phyloP scores from a whole-genome alignment of 495 filamentous ascomycete genomes.

The Xylaria grammica region DNA sequence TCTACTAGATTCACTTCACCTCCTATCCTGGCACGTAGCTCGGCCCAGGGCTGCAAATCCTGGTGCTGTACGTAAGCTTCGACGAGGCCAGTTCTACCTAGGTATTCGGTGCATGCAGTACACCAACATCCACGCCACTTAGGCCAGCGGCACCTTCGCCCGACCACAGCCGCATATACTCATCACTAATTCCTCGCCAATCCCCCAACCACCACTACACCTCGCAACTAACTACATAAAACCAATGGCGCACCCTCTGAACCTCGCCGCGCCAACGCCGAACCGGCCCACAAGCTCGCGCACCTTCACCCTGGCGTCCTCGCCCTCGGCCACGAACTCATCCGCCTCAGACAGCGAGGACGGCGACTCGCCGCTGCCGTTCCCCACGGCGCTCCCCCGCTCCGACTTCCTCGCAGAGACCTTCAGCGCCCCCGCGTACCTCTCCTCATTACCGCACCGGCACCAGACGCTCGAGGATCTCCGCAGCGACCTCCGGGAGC shows the following conservation, averaged over 20 bases:
- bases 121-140: not conserved
- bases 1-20: too few relatives aligned
- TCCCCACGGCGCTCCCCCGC: conserved; percentile 80
- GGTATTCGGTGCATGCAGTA: not conserved
- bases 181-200: not conserved
- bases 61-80: too few relatives aligned
- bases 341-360: conserved; percentile 40
- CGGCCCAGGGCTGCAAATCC: too few relatives aligned
- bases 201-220: not conserved
- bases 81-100: too few relatives aligned
- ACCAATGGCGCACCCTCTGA: conserved; percentile 35
- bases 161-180: not conserved
- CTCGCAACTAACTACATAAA: too few relatives aligned
- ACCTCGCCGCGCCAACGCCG: conserved; percentile 38
- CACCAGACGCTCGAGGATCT: conserved; percentile 97
- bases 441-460: conserved; percentile 80
- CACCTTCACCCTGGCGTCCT: conserved; percentile 38
- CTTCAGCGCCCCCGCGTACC: conserved; percentile 83
- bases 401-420: conserved; percentile 74
- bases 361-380: conserved; percentile 74
- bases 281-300: conserved; percentile 38
- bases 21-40: too few relatives aligned
- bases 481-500: conserved; percentile 78
- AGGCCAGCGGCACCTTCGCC: too few relatives aligned
- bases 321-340: conserved; percentile 30